These are phyloP conservation scores for Encephalitozoon cuniculi DNA, from an alignment of 371 early-diverging fungal genomes.

Conservation along the genomic window DNA sequence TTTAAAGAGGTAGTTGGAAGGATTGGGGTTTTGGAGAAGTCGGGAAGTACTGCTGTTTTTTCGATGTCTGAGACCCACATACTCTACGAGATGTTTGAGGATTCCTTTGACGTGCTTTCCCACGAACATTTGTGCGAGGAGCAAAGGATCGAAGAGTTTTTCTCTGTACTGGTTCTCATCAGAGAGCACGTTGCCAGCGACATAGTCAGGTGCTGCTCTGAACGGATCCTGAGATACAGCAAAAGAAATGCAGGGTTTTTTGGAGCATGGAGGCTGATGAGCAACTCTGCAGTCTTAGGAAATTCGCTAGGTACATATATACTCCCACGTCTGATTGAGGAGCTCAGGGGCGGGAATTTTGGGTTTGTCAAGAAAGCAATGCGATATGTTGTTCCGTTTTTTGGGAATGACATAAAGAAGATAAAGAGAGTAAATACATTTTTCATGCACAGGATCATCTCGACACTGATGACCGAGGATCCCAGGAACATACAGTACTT, in stretches of 20 bases:
- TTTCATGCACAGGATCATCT: neutral
- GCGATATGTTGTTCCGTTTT: neutral
- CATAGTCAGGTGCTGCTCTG: neutral
- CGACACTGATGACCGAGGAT: neutral
- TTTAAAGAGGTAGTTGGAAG: neutral
- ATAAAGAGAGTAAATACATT: slow-evolving; percentile 1
- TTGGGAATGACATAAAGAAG: slow-evolving; percentile 1
- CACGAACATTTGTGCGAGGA: neutral
- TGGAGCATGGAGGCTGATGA: neutral
- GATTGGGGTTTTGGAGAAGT: neutral
- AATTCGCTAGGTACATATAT: neutral
- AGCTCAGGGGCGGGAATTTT: neutral
- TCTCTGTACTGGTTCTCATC: neutral
- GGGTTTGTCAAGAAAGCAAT: neutral
- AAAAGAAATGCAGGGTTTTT: neutral
- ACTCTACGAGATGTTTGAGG: neutral
- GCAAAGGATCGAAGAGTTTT: neutral
- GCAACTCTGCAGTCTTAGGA: neutral
- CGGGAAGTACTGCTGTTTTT: neutral
- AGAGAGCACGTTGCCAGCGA: neutral
- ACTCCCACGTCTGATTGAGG: neutral
- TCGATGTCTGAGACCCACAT: neutral
- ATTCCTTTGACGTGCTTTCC: neutral
- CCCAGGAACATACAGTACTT: neutral
- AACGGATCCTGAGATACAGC: neutral